Evolutionary conservation across 345 rosid species (phyloP).

Genomic region (Mallotus nudiflorus): DNA sequence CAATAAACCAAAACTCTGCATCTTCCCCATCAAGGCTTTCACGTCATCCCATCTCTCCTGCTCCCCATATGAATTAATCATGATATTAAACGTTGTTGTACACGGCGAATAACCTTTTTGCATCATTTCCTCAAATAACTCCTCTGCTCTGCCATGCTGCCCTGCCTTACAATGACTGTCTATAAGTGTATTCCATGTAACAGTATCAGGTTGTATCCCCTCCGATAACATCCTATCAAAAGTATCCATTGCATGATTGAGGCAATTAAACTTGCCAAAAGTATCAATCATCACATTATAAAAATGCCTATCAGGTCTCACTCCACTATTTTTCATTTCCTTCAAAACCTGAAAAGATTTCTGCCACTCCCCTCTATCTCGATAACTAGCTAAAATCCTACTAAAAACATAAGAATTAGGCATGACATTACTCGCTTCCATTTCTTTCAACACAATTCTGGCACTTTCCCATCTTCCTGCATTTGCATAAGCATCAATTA

Average conservation of each 20-base stretch:
- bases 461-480: constrained; percentile 98
- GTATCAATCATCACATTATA: constrained; percentile 95
- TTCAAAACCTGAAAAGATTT: constrained; percentile 82
- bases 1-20: constrained; percentile 65
- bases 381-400: constrained; percentile 74
- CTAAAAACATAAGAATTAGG: constrained; percentile 81
- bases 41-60: constrained; percentile 86
- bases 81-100: constrained; percentile 76
- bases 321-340: constrained; percentile 87
- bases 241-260: constrained; percentile 84
- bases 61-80: constrained; percentile 80
- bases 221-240: constrained; percentile 77
- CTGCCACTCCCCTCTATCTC: constrained; percentile 96
- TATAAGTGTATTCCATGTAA: constrained; percentile 96
- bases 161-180: constrained; percentile 85
- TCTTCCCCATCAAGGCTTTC: constrained; percentile 59
- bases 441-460: constrained; percentile 84
- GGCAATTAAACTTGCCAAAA: constrained; percentile 88
- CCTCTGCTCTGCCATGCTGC: constrained; percentile 67
- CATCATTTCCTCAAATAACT: constrained; percentile 78
- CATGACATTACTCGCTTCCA: constrained; percentile 71
- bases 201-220: constrained; percentile 75
- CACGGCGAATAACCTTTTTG: constrained; percentile 75
- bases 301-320: constrained; percentile 78
- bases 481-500: constrained; percentile 83